These are phyloP conservation scores for Betula pendula DNA, from an alignment of 306 rosid species.

Conservation along the genomic window DNA sequence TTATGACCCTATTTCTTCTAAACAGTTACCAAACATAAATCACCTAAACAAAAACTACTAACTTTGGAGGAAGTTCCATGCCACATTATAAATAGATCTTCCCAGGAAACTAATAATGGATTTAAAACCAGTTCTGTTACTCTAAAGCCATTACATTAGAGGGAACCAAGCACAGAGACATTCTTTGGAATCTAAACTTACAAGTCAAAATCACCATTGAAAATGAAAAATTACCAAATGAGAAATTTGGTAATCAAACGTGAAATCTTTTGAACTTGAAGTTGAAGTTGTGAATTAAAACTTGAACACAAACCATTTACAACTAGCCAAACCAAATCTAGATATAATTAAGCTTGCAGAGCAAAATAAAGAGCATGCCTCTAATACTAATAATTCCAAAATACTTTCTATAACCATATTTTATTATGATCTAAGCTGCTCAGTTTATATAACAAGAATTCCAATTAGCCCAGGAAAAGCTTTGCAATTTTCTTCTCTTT, in stretches of 20 bases:
- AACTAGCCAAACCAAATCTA: not conserved
- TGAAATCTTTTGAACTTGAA: not conserved
- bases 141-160: not conserved
- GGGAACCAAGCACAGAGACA: not conserved
- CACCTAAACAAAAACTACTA: not conserved
- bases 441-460: not conserved
- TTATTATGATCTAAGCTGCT: constrained; percentile 1
- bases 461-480: not conserved
- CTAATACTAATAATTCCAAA: not conserved
- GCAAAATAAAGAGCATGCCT: not conserved
- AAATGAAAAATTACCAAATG: not conserved
- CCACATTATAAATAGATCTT: not conserved
- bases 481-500: not conserved
- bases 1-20: not conserved
- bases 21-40: not conserved
- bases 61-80: not conserved
- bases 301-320: not conserved
- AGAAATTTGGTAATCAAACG: not conserved
- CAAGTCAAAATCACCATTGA: not conserved
- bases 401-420: not conserved
- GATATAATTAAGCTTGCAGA: not conserved
- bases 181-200: not conserved
- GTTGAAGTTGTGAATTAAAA: not conserved
- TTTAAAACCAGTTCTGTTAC: not conserved
- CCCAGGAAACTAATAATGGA: not conserved